phyloP scores from a whole-genome alignment of 139 green algal genomes.

The Chloropicon primus region DNA sequence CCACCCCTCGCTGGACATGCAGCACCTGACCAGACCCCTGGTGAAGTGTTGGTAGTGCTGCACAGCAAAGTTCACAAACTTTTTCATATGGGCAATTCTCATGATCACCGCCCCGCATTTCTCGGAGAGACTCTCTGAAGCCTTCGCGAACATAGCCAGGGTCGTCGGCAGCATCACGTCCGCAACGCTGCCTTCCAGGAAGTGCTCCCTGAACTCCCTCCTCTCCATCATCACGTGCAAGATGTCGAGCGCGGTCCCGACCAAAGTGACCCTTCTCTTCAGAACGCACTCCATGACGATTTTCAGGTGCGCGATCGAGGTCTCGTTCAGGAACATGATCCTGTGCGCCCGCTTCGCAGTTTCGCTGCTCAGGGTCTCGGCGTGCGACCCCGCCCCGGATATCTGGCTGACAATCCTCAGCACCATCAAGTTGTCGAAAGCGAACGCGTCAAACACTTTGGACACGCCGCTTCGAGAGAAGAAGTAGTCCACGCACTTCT shows the following conservation, averaged over 20 bases:
- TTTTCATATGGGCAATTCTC: not conserved
- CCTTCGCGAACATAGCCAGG: not conserved
- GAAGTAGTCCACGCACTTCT: not conserved
- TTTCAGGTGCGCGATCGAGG: not conserved
- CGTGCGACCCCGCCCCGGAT: not conserved
- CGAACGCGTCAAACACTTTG: not conserved
- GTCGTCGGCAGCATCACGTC: not conserved
- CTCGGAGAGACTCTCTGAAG: not conserved
- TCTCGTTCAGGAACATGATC: not conserved
- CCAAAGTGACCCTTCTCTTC: not conserved
- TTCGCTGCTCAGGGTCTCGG: not conserved
- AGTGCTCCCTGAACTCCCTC: not conserved
- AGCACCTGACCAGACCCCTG: not conserved
- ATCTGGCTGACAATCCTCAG: not conserved
- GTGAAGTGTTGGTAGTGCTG: not conserved
- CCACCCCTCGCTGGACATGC: not conserved
- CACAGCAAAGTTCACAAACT: not conserved
- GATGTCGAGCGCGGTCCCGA: not conserved
- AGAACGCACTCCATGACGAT: not conserved
- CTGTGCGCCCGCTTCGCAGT: not conserved
- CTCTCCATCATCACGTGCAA: not conserved
- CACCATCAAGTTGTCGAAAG: not conserved
- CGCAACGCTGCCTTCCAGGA: not conserved
- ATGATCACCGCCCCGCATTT: not conserved
- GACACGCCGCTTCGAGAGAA: not conserved